Evolutionary conservation across 768 basidiomycete genomes (phyloP), one percentile per base, ranked within the genome.

Genomic region (Hericium coralloides): DNA sequence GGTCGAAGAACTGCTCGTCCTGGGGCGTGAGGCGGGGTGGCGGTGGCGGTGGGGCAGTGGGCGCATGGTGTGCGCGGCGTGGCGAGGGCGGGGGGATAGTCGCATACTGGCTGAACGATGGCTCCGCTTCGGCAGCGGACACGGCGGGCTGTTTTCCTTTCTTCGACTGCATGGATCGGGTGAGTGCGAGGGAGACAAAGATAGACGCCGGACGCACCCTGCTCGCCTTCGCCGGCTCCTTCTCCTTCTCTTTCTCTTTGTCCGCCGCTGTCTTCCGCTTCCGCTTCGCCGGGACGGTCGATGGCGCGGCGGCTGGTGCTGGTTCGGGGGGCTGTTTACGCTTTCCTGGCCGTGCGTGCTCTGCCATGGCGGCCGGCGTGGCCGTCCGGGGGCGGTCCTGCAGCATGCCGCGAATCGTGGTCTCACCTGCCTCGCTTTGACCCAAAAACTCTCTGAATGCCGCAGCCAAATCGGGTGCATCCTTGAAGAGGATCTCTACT

Each of bases 1-100:
- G 87, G 58, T 97, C 94, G 68, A 99, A 99, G 73, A 98, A 98
- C 55, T 85, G 85, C 2, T 80, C 76, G 52, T 93, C 86, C 25
- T 84, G 80, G n/a, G 60, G 61, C 18, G 60, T 50, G 4, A 65
- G 55, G 1, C 66, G 39, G 0, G 64, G 59, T 8, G 56, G 57
- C 25, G 59, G 65, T 1, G 64, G 59, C 12, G 59, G 55, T 51
- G 47, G 57, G n/a, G 57, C 23, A 4, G 53, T 41, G n/a, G 38
- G 51, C 41, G 51, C 51, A 49, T 47, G 39, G 6, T 26, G 52
- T 49, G 59, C 51, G 10, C 62, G 64, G 12, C 68, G 69, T 12
- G 70, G 69, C 1, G 67, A 58, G 2, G 69, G 66, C 10, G 64
- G 60, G 0, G 68, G 52, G 39, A 62, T 57, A 56, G 52, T 65